Percentiles rank a stretch among this genome's conserved stretches.
Conservation (phyloP, 179 eudicot genomes). For the Pouteria campechiana region DNA sequence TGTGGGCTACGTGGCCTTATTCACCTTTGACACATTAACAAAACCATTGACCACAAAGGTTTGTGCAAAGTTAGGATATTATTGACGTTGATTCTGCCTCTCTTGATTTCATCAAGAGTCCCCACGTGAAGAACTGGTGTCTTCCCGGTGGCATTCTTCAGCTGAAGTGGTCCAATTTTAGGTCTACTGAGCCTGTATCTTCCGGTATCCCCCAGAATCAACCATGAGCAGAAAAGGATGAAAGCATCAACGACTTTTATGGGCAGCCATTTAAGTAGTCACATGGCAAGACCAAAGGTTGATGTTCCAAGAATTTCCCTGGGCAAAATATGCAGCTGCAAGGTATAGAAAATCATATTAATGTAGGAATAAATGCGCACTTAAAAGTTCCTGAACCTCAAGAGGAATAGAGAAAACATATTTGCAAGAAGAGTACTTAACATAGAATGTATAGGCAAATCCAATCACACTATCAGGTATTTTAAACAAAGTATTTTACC, state of each 20-base stretch:
- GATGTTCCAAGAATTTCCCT: constrained; percentile 55
- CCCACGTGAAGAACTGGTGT: constrained; percentile 68
- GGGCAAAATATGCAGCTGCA: constrained; percentile 58
- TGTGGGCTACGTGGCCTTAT: too few relatives aligned
- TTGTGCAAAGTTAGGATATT: neutral
- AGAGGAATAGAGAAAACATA: too few relatives aligned
- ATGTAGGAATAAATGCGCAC: too few relatives aligned
- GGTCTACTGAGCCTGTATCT: constrained; percentile 42
- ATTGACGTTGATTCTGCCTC: constrained; percentile 44
- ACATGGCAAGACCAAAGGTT: constrained; percentile 43
- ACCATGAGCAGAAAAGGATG: constrained; percentile 33
- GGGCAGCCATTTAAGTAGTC: constrained; percentile 57
- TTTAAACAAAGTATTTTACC: too few relatives aligned
- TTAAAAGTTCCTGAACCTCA: too few relatives aligned
- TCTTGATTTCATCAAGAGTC: constrained; percentile 39
- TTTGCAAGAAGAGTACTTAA: too few relatives aligned
- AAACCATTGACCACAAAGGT: constrained; percentile 4
- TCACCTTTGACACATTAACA: neutral
- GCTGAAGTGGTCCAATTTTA: constrained; percentile 48
- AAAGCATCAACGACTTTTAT: constrained; percentile 41
- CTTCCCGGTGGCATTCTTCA: constrained; percentile 46
- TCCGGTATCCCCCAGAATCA: constrained; percentile 38
- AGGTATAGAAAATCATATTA: too few relatives aligned
- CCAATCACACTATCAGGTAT: too few relatives aligned
- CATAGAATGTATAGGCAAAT: too few relatives aligned